phyloP scores from a whole-genome alignment of 768 basidiomycete genomes.

The Candolleomyces eurysporus region DNA sequence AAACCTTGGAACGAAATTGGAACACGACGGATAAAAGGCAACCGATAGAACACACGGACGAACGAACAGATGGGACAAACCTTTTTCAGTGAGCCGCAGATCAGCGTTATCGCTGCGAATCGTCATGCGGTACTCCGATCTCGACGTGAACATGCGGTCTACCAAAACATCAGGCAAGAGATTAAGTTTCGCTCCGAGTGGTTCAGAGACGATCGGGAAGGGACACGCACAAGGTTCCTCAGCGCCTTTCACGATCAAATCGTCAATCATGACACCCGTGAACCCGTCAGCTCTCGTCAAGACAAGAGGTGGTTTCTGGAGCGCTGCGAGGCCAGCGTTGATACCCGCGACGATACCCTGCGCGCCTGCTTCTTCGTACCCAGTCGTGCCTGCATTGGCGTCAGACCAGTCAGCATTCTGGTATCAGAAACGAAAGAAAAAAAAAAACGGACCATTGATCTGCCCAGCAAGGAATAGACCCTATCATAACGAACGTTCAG shows the following conservation, averaged over 20 bases:
- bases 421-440: not conserved
- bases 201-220: not conserved
- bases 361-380: slow-evolving; percentile 92
- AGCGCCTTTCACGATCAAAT: slow-evolving; percentile 82
- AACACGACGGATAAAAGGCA: no score
- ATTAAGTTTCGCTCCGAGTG: not conserved
- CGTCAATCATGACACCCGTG: slow-evolving; percentile 90
- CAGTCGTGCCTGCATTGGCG: slow-evolving; percentile 65
- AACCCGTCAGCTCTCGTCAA: slow-evolving; percentile 85
- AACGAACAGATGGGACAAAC: slow-evolving; percentile 27
- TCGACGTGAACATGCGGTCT: slow-evolving; percentile 94
- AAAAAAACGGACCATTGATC: slow-evolving; percentile 70
- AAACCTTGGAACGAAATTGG: no score
- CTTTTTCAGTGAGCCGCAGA: slow-evolving; percentile 73
- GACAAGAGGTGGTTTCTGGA: slow-evolving; percentile 51
- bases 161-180: not conserved
- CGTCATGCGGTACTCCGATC: slow-evolving; percentile 88
- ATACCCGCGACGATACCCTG: slow-evolving; percentile 88
- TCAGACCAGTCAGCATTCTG: not conserved
- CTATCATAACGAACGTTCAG: slow-evolving; percentile 26
- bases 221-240: slow-evolving; percentile 80
- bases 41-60: no score
- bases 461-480: slow-evolving; percentile 89
- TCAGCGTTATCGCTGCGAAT: slow-evolving; percentile 91
- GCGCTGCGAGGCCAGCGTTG: slow-evolving; percentile 77